Base-by-base conservation (phyloP, 192 early-diverging fungal genomes). In the Haplosporangium gracile region DNA sequence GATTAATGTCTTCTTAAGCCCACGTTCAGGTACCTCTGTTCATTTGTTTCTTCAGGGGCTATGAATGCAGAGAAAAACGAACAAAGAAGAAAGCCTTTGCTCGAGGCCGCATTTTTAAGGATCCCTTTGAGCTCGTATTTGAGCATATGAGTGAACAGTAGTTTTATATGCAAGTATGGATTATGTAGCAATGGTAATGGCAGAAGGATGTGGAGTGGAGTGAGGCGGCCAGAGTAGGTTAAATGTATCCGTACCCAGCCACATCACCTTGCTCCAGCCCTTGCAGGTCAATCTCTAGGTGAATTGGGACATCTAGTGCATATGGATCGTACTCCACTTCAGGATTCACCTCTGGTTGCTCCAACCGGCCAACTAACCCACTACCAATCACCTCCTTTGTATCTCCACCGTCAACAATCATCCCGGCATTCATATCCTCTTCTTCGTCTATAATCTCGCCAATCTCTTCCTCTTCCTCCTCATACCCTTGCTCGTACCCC, bases 231-330 rank as follows among this genome's bases (percentile, higher is more conserved):
- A 65, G n/a, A 32, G 2, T 9, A 55, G 51, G 57, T 78, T 38
- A 81, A 8, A 75, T 40, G n/a, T 81, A 81, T 15, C 79, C 79
- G 20, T 81, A 70, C n/a, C 45, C 60, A 22, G 60, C 29, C 20
- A 51, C 57, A 69, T 86, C 79, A 0, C 75, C 84, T 49, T 86
- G 79, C 45, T 73, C 76, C 29, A 86, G 43, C 26, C 79, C 84
- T n/a, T 86, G 78, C 15, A 86, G 43, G 63, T 86, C 84, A 24
- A 86, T 81, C 72, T 77, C 84, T 10, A 86, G 47, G 43, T 86
- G 80, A n/a, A 86, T 81, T 40, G 84, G 79, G 9, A 86, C 84
- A 65, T 86, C 84, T 9, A 86, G 34, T 22, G 84, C 84, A 53
- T 86, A 86, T 0, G 79, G 84, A 55, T 86, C 84, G 39, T 76